Evolutionary conservation across 495 filamentous ascomycete genomes (phyloP).

Genomic region (Penicillium macrosclerotiorum): DNA sequence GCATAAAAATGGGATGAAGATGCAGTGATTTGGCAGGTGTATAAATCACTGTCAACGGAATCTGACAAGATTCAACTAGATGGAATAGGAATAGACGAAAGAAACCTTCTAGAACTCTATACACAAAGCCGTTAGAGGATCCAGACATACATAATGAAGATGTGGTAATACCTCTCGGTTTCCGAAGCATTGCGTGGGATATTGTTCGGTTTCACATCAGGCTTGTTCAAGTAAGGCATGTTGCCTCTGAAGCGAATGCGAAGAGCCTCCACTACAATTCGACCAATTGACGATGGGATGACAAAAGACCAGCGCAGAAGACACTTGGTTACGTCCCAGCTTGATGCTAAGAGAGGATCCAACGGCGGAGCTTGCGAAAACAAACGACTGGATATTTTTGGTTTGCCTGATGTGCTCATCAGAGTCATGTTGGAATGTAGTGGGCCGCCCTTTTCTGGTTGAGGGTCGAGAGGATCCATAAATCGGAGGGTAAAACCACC

Average conservation of each 20-base stretch:
- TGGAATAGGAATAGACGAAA: constrained; percentile 2
- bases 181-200: constrained; percentile 7
- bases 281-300: neutral
- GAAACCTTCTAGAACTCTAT: neutral
- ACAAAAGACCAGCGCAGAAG: constrained; percentile 5
- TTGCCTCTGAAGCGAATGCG: constrained; percentile 11
- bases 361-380: constrained; percentile 5
- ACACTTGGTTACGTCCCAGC: neutral
- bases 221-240: constrained; percentile 7
- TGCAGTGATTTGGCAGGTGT: constrained; percentile 4
- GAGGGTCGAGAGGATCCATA: constrained; percentile 4
- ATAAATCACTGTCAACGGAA: constrained; percentile 1
- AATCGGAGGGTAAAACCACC: constrained; percentile 6
- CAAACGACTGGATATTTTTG: constrained; percentile 10
- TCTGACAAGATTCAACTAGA: neutral
- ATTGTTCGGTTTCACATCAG: constrained; percentile 1
- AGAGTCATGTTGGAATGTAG: constrained; percentile 8
- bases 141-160: neutral
- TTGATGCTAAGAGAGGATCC: constrained; percentile 5
- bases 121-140: neutral
- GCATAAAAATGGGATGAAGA: neutral
- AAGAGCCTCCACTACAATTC: constrained; percentile 12
- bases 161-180: neutral
- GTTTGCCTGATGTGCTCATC: neutral
- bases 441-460: neutral